Base-by-base conservation (phyloP, 306 rosid species). In the Prunus salicina region DNA sequence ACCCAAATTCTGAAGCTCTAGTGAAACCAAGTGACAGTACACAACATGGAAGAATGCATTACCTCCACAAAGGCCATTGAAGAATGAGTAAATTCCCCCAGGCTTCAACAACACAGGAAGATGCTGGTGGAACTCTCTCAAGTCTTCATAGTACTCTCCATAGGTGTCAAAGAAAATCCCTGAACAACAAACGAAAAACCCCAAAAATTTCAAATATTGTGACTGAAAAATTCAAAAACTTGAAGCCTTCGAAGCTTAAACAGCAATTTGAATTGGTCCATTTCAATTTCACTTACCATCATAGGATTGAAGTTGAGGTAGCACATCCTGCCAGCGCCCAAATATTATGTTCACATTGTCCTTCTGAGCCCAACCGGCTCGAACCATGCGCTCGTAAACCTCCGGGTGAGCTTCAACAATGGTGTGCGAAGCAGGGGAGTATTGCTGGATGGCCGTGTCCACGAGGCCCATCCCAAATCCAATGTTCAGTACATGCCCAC, bases 381-480 rank as follows among this genome's bases (percentile, higher is more conserved):
- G 61, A 78, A 95, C 64, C 97, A 90, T 89, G 11, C 96, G 97
- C 73, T 90, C 51, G 78, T 88, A 87, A 71, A 92, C 97, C 78
- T 90, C 93, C 0, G 86, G 92, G 82, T 95, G 97, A 84, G 97
- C 99, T 88, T 95, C 92, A 52, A 95, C 84, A n/a, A 95, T 90
- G 70, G 97, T 89, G 80, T 90, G 97, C 2, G 84, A 75, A 41
- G 70, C 84, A 55, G 96, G 97, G 14, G 87, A 75, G 75, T 91
- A 88, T 72, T 89, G 90, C 79, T 88, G 97, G 81, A 88, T 95
- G 69, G 97, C 96, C 0, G 92, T 85, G 79, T 95, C 99, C 76
- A 92, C 97, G 32, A 95, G 90, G 24, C 97, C 99, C 97, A 92
- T 95, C 70, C 97, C 99, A 34, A 90, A 95, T 41, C 96, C 99